phyloP scores from a whole-genome alignment of 2,329 filamentous ascomycete species.

The Fusarium napiforme region DNA sequence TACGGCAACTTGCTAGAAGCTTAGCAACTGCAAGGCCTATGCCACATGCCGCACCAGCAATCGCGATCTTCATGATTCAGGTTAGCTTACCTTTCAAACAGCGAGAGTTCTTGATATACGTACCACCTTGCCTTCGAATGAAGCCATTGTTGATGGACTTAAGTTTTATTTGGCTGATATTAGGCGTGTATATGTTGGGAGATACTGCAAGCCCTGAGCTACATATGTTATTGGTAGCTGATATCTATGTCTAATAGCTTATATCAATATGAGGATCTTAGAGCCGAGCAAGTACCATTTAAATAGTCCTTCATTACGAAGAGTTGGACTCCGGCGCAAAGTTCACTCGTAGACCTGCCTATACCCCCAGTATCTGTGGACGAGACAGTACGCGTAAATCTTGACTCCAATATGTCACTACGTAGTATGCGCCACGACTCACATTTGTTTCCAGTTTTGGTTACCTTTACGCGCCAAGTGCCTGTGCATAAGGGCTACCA shows the following conservation, averaged over 20 bases:
- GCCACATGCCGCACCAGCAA: neutral
- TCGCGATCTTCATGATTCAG: neutral
- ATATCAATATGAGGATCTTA: rapidly evolving
- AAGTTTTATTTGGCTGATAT: rapidly evolving
- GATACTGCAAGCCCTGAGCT: rapidly evolving
- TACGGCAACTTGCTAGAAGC: neutral
- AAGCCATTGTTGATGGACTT: neutral
- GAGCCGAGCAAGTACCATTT: rapidly evolving
- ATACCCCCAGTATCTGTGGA: neutral
- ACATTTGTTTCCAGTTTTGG: rapidly evolving
- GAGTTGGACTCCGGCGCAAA: neutral
- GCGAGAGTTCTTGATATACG: too few relatives aligned
- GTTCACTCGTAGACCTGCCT: rapidly evolving
- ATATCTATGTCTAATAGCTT: rapidly evolving
- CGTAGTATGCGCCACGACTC: too few relatives aligned
- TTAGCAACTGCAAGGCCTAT: neutral
- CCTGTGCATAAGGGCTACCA: neutral
- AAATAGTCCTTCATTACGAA: too few relatives aligned
- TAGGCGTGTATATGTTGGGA: neutral
- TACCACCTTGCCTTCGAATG: neutral
- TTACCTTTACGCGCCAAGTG: rapidly evolving
- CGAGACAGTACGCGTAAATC: rapidly evolving
- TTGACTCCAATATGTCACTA: neutral
- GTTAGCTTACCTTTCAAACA: too few relatives aligned
- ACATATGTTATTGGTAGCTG: rapidly evolving